These are phyloP conservation scores for Artomyces pyxidatus DNA, from an alignment of 768 basidiomycete genomes.

Conservation along the genomic window DNA sequence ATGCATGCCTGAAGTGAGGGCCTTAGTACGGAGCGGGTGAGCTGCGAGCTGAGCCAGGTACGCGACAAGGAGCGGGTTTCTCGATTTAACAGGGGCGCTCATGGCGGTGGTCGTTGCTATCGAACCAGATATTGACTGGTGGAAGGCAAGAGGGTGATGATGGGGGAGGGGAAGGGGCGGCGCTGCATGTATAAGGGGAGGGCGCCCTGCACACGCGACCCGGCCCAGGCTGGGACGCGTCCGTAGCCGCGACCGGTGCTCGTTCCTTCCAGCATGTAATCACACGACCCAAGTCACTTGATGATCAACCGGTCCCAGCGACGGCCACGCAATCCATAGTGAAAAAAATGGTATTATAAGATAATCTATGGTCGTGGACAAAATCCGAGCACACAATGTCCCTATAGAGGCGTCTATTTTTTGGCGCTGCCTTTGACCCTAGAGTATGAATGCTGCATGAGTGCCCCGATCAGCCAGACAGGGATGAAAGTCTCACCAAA, in stretches of 20 bases:
- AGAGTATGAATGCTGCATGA: slow-evolving; percentile 4
- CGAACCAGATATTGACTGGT: no score
- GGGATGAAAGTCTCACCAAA: slow-evolving; percentile 40
- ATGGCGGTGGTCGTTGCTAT: slow-evolving; percentile 10
- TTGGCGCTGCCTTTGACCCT: slow-evolving; percentile 40
- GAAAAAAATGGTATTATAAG: slow-evolving; percentile 4
- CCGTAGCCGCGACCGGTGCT: no score
- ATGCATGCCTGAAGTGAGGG: slow-evolving; percentile 56
- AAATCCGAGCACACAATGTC: no score
- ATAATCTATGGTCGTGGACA: slow-evolving; percentile 5
- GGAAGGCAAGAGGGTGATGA: no score
- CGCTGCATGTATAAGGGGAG: no score
- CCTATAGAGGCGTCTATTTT: no score
- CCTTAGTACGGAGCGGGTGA: slow-evolving; percentile 76
- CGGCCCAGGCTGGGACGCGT: no score
- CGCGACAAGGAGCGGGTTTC: slow-evolving; percentile 47
- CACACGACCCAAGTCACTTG: not conserved
- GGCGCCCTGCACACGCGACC: no score
- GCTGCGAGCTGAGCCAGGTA: slow-evolving; percentile 62
- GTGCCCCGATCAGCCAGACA: not conserved
- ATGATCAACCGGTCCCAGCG: not conserved
- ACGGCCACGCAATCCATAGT: not conserved
- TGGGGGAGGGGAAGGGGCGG: no score
- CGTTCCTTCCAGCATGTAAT: no score
- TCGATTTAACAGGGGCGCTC: slow-evolving; percentile 21